Evolutionary conservation across 2,329 filamentous ascomycete genomes (phyloP).

Genomic region (Epichloe sp.): DNA sequence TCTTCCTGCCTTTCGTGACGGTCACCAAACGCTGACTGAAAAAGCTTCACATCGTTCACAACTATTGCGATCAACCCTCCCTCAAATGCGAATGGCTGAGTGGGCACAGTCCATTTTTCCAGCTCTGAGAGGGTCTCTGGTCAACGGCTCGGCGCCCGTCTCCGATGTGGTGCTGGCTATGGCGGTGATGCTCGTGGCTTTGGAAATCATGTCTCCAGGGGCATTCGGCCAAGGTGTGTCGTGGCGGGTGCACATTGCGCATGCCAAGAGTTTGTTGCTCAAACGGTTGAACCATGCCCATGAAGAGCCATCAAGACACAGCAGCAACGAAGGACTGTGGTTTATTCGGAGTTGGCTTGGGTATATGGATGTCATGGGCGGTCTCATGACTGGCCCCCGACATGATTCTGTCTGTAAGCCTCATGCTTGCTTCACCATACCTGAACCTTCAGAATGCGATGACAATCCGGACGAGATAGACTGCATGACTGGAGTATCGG

Average conservation of each 20-base stretch:
- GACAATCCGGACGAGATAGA: constrained; percentile 50
- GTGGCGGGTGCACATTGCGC: constrained; percentile 67
- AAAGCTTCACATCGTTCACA: constrained; percentile 65
- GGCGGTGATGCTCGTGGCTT: constrained; percentile 71
- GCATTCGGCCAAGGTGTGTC: constrained; percentile 69
- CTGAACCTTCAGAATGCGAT: background rate
- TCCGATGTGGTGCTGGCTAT: constrained; percentile 65
- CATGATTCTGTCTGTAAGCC: background rate
- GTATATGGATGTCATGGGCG: constrained; percentile 69
- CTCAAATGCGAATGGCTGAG: constrained; percentile 61
- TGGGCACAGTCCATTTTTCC: constrained; percentile 75
- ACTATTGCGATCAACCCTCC: constrained; percentile 60
- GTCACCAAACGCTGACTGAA: too few relatives aligned
- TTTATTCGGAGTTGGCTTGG: constrained; percentile 76
- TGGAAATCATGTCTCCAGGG: constrained; percentile 72
- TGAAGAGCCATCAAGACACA: background rate
- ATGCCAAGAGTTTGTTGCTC: constrained; percentile 63
- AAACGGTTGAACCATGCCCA: constrained; percentile 28
- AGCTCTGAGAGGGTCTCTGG: constrained; percentile 53
- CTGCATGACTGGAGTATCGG: constrained; percentile 53
- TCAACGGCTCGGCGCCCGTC: constrained; percentile 46
- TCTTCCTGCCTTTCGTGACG: background rate
- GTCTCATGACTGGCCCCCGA: constrained; percentile 44
- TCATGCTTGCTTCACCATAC: background rate
- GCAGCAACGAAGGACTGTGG: constrained; percentile 44